A percentile compares a stretch with the other conserved stretches of the same genome.
These are phyloP conservation scores for Sporisorium reilianum DNA, from an alignment of 1,284 basidiomycete species.

Conservation along the genomic window DNA sequence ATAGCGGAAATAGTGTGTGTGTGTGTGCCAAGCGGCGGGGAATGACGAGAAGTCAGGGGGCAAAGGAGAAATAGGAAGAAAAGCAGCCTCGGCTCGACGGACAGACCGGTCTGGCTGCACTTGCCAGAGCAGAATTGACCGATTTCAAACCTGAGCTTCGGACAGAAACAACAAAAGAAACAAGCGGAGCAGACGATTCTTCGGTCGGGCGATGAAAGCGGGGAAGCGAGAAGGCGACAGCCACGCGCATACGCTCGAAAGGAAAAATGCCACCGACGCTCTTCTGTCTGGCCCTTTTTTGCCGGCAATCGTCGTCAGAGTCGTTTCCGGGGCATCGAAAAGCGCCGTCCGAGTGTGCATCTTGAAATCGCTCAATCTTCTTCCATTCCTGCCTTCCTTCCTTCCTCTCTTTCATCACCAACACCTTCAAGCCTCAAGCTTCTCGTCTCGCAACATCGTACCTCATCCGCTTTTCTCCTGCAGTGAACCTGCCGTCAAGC, in stretches of 20 bases:
- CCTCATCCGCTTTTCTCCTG: too few species aligned
- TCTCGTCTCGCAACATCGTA: too few species aligned
- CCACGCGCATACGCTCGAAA: constrained; percentile 3
- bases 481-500: not conserved
- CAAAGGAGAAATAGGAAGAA: not conserved
- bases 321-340: constrained; percentile 6
- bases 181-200: not conserved
- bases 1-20: constrained; percentile 22
- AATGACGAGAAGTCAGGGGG: too few species aligned
- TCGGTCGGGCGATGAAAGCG: not conserved
- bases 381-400: not conserved
- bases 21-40: not conserved
- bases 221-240: not conserved
- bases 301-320: constrained; percentile 10
- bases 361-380: not conserved
- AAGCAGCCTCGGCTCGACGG: too few species aligned
- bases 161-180: not conserved
- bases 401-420: not conserved
- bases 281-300: not conserved
- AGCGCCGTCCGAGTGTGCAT: not conserved
- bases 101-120: constrained; percentile 3
- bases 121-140: constrained; percentile 7
- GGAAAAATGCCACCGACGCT: not conserved
- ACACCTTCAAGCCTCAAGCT: constrained; percentile 6
- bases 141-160: not conserved